Evolutionary conservation across 768 basidiomycete species (phyloP).

Genomic region (Galerina marginata): DNA sequence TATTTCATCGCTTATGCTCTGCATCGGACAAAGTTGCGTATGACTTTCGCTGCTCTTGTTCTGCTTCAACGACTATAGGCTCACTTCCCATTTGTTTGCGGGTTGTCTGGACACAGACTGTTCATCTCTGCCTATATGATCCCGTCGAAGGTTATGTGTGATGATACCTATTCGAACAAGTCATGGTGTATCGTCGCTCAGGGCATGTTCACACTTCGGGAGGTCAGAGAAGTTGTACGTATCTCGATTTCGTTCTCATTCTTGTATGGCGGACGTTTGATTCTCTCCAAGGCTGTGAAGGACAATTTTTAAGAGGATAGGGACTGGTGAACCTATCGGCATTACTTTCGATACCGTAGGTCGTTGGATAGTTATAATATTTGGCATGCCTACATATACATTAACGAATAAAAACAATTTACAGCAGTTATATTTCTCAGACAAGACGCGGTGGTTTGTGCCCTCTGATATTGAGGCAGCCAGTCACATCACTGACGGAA

Average conservation of each 20-base stretch:
- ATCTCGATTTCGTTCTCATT: conserved; percentile 92
- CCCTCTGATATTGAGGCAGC: too few species aligned
- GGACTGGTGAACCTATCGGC: conserved; percentile 55
- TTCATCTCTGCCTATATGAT: conserved; percentile 96
- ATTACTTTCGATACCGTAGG: conserved; percentile 17
- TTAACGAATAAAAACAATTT: conserved; percentile 13
- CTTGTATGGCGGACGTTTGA: conserved; percentile 66
- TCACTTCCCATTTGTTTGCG: conserved; percentile 89
- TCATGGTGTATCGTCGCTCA: conserved; percentile 92
- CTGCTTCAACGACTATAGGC: conserved; percentile 85
- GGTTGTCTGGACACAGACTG: conserved; percentile 87
- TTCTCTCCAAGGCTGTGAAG: conserved; percentile 58
- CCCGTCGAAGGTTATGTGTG: conserved; percentile 89
- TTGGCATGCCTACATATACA: conserved; percentile 15
- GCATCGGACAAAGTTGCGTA: conserved; percentile 79
- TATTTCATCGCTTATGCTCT: conserved; percentile 68
- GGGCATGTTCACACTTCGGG: conserved; percentile 81
- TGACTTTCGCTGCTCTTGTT: conserved; percentile 70
- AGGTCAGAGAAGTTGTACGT: conserved; percentile 92
- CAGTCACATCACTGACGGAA: too few species aligned
- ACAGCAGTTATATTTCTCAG: too few species aligned
- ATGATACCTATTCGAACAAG: conserved; percentile 94
- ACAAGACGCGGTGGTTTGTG: too few species aligned
- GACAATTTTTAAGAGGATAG: conserved; percentile 58
- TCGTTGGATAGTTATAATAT: conserved; percentile 12